phyloP scores from a whole-genome alignment of 2,329 filamentous ascomycete species.

The Trichoderma sp. region DNA sequence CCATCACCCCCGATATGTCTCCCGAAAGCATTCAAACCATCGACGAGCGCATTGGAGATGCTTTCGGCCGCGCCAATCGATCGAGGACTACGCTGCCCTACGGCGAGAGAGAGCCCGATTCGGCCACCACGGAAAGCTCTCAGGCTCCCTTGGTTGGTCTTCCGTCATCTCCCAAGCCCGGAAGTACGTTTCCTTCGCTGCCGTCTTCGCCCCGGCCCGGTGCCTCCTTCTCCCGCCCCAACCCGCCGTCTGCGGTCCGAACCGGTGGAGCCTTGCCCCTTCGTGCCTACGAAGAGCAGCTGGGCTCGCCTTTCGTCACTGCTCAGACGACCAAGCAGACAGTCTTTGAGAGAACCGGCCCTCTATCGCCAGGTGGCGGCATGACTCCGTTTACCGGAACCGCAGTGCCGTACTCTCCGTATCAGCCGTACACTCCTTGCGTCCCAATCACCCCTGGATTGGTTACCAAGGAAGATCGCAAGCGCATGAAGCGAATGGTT shows the following conservation, averaged over 20 bases:
- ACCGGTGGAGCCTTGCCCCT: slow-evolving; percentile 58
- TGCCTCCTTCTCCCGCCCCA: slow-evolving; percentile 48
- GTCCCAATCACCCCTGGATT: slow-evolving; percentile 75
- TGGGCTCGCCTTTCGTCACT: slow-evolving; percentile 50
- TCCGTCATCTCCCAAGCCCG: slow-evolving; percentile 42
- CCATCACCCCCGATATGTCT: slow-evolving; percentile 37
- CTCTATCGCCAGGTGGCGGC: slow-evolving; percentile 54
- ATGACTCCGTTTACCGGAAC: slow-evolving; percentile 62
- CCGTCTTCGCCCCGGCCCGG: slow-evolving; percentile 52
- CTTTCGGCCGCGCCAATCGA: slow-evolving; percentile 35
- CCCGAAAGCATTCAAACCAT: slow-evolving; percentile 48
- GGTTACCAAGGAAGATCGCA: slow-evolving; percentile 68
- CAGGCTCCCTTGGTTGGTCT: slow-evolving; percentile 52
- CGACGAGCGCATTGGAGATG: slow-evolving; percentile 53
- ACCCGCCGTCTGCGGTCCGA: slow-evolving; percentile 54
- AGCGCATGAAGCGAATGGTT: slow-evolving; percentile 63
- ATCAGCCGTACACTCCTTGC: slow-evolving; percentile 74
- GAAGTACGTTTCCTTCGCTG: slow-evolving; percentile 37
- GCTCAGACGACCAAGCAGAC: slow-evolving; percentile 60
- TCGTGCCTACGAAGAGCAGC: slow-evolving; percentile 59
- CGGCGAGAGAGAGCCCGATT: slow-evolving; percentile 49
- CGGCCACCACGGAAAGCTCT: slow-evolving; percentile 52
- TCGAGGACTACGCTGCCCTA: slow-evolving; percentile 40
- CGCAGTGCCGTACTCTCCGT: slow-evolving; percentile 70
- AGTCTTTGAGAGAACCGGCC: slow-evolving; percentile 57